Evolutionary conservation across 768 basidiomycete genomes (phyloP), one percentile per base, ranked within the genome.

Genomic region (Kwoniella heveanensis): DNA sequence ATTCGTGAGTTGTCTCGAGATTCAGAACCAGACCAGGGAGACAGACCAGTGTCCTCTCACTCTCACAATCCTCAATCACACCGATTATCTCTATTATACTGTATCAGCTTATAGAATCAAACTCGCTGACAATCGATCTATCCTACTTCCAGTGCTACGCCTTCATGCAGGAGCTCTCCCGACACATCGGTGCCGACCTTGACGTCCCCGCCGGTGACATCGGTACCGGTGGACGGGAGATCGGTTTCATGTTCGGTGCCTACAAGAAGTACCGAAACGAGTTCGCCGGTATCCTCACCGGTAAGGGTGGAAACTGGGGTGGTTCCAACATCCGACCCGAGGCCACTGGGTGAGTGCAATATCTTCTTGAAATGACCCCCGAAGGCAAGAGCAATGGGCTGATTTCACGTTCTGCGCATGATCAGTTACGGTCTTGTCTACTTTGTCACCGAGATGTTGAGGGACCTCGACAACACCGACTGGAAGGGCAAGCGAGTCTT

Each of bases 221-320:
- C 66, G 89, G 89, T 67, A 87, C 86, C 64, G 88, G 88, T 68
- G 88, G 84, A 44, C 84, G 89, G 63, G 89, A 90, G 81, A 85
- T 89, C 67, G 89, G 86, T 32, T 90, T 82, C 85, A 82, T 90
- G 77, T 90, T 88, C 73, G 88, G 89, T 66, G 87, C 87, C 30
- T 90, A 90, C 84, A 89, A 88, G 84, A 86, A 85, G 77, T 81
- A 86, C 77, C 82, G 84, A 67, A 89, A 89, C 80, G 87, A 89
- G 82, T 89, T 85, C 74, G 82, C 85, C 56, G 83, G 83, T 77
- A 79, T 90, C 81, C 83, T 90, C 68, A 90, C 88, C 37, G 88
- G 88, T 17, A 88, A 88, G 81, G 88, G 88, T 48, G 77, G 83
- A 64, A 80, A 83, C 76, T 88, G 87, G 86, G 88, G 87, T 81